Percentiles rank a stretch among this genome's conserved stretches.
Evolutionary conservation across 371 early-diverging fungal species (phyloP).

Genomic region (Mortierella sp.): DNA sequence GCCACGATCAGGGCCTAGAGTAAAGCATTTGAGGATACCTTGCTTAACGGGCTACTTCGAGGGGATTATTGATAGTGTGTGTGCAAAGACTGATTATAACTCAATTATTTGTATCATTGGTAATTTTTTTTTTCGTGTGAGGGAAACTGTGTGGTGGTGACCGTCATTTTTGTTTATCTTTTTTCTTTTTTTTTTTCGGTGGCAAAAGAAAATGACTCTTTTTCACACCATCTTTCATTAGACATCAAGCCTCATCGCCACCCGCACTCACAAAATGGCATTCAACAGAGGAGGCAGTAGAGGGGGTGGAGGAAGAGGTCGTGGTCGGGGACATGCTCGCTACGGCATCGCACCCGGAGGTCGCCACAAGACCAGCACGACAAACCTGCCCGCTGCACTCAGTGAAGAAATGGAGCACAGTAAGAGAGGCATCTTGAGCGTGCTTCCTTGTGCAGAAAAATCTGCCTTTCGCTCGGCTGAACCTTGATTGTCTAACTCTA

Average conservation of each 20-base stretch:
- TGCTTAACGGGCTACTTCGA: too few relatives aligned
- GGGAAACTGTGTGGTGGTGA: too few relatives aligned
- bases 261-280: slow-evolving; percentile 28
- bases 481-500: too few relatives aligned
- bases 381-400: slow-evolving; percentile 45
- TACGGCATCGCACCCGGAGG: slow-evolving; percentile 38
- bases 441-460: too few relatives aligned
- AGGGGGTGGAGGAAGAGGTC: slow-evolving; percentile 22
- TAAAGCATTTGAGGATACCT: too few relatives aligned
- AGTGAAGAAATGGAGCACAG: slow-evolving; percentile 48
- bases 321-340: slow-evolving; percentile 35
- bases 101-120: too few relatives aligned
- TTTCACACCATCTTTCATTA: neutral
- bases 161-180: slow-evolving; percentile 19
- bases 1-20: too few relatives aligned
- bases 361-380: slow-evolving; percentile 46
- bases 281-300: slow-evolving; percentile 36
- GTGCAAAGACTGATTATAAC: too few relatives aligned
- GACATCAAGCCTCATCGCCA: neutral
- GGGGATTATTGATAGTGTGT: too few relatives aligned
- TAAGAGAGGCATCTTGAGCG: too few relatives aligned
- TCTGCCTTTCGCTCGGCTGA: too few relatives aligned
- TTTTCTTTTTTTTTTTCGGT: slow-evolving; percentile 15
- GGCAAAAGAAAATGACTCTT: neutral
- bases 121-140: too few relatives aligned